These are phyloP conservation scores for Cercospora janseana DNA, from an alignment of 2,329 filamentous ascomycete species.

Conservation along the genomic window DNA sequence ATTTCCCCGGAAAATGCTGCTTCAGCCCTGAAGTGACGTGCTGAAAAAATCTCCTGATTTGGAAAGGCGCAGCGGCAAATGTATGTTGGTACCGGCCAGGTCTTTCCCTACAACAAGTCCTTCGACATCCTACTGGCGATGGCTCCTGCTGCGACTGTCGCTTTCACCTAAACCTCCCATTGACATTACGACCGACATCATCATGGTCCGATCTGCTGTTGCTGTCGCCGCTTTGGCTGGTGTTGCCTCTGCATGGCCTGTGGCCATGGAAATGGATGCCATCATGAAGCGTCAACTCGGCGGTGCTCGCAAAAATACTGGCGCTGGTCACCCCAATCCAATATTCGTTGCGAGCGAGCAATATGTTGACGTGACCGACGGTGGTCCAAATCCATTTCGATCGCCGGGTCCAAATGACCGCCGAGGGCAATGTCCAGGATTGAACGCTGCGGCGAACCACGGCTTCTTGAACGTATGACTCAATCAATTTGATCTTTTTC, in stretches of 20 bases:
- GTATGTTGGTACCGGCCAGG: not conserved
- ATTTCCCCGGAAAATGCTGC: constrained; percentile 1
- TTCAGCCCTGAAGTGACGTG: not conserved
- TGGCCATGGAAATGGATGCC: constrained; percentile 17
- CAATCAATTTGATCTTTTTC: not conserved
- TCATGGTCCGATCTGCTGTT: constrained; percentile 13
- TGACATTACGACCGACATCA: not conserved
- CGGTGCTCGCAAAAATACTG: constrained; percentile 18
- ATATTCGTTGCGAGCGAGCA: constrained; percentile 21
- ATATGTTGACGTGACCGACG: constrained; percentile 26
- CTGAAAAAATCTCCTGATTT: not conserved
- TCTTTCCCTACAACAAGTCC: not conserved
- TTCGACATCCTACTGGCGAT: not conserved
- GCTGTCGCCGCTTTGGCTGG: constrained; percentile 17
- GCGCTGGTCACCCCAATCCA: constrained; percentile 21
- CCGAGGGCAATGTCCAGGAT: constrained; percentile 32
- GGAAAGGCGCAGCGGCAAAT: not conserved
- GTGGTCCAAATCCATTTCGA: constrained; percentile 30
- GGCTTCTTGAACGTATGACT: no score
- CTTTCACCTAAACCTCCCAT: not conserved
- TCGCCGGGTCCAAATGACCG: constrained; percentile 30
- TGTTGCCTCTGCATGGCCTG: constrained; percentile 19
- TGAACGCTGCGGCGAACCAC: constrained; percentile 28
- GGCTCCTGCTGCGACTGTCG: not conserved
- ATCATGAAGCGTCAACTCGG: constrained; percentile 16